phyloP scores from a whole-genome alignment of 202 grass and related monocot species.

The Saccharum hybrid region DNA sequence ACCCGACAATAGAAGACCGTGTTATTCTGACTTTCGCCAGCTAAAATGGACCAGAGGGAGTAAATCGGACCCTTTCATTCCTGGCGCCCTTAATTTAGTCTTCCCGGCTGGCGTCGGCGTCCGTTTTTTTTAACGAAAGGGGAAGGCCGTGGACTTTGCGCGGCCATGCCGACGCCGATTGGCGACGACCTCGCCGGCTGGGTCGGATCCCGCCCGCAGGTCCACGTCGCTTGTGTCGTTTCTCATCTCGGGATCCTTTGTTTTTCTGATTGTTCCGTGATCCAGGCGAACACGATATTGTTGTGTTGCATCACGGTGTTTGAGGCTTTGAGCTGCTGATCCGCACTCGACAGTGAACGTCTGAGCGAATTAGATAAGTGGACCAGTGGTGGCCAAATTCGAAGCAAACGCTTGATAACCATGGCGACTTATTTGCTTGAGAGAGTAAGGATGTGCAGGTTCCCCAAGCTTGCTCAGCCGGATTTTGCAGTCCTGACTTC shows the following conservation, averaged over 20 bases:
- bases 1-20: too few species aligned
- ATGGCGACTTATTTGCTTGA: constrained; percentile 8
- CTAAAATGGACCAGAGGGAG: too few species aligned
- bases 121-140: not conserved
- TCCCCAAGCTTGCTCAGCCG: not conserved
- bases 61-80: not conserved
- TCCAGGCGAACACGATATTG: not conserved
- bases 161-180: not conserved
- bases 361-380: not conserved
- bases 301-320: not conserved
- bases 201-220: not conserved
- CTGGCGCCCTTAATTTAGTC: not conserved
- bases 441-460: not conserved
- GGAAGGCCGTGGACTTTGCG: constrained; percentile 10
- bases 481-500: not conserved
- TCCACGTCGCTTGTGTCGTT: constrained; percentile 17
- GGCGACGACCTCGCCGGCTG: not conserved
- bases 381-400: not conserved
- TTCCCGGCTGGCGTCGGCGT: not conserved
- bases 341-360: not conserved
- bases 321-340: constrained; percentile 24
- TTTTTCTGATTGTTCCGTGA: not conserved
- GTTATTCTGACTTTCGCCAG: too few species aligned
- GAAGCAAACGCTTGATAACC: not conserved
- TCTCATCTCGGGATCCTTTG: constrained; percentile 1